Evolutionary conservation across 2,329 filamentous ascomycete genomes (phyloP).

Genomic region (Aquanectria penicillioides): DNA sequence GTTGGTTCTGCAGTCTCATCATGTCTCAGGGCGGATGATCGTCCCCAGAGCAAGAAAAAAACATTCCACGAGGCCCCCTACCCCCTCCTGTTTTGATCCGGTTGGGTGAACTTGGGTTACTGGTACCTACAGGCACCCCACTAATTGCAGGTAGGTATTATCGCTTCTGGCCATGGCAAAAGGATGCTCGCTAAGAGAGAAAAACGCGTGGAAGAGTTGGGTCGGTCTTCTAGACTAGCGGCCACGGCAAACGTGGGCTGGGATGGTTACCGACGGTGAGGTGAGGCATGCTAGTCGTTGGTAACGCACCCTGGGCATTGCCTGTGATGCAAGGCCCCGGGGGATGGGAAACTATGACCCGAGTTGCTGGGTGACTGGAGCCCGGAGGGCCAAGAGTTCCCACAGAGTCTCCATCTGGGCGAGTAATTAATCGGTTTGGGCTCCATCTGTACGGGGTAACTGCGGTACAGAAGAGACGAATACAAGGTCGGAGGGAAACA

Average conservation of each 20-base stretch:
- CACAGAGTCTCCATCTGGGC: neutral
- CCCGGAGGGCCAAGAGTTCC: neutral
- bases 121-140: constrained; percentile 8
- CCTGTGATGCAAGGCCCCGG: constrained; percentile 8
- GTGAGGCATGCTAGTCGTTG: neutral
- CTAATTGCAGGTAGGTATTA: too few species aligned
- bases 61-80: too few species aligned
- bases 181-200: neutral
- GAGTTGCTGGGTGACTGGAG: constrained; percentile 19
- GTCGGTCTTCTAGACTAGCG: neutral
- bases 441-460: too few species aligned
- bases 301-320: constrained; percentile 15
- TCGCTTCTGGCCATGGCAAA: neutral
- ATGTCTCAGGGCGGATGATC: constrained; percentile 15
- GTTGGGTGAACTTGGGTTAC: too few species aligned
- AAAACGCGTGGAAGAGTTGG: neutral
- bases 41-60: neutral
- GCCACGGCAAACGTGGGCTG: neutral
- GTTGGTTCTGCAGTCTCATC: constrained; percentile 11
- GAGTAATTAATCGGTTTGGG: constrained; percentile 2
- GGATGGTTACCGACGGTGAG: constrained; percentile 6
- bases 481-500: too few species aligned
- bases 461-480: too few species aligned
- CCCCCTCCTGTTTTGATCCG: too few species aligned
- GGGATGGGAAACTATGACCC: neutral